phyloP scores from a whole-genome alignment of 2,329 filamentous ascomycete genomes.

The Fusarium avenaceum region DNA sequence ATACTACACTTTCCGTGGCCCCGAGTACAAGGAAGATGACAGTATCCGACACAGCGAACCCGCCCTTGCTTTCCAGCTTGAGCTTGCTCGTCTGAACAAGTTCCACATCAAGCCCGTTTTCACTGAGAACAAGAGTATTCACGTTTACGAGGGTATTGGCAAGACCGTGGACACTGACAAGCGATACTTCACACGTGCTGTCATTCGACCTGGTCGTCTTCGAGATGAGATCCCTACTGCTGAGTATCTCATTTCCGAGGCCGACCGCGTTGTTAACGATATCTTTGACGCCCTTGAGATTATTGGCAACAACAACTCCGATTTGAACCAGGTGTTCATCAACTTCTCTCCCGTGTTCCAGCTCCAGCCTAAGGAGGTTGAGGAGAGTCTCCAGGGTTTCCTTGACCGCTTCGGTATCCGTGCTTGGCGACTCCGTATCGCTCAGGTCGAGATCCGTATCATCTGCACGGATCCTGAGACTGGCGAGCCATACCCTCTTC shows the following conservation, averaged over 20 bases:
- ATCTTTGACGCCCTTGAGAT: slow-evolving; percentile 98
- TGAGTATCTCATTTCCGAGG: slow-evolving; percentile 97
- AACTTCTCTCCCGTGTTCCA: slow-evolving; percentile 99
- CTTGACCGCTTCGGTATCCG: slow-evolving; percentile 95
- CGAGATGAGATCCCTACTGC: slow-evolving; percentile 98
- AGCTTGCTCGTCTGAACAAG: slow-evolving; percentile 92
- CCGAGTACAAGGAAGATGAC: slow-evolving; percentile 88
- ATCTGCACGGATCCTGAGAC: slow-evolving; percentile 93
- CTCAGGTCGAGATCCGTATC: slow-evolving; percentile 97
- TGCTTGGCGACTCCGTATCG: slow-evolving; percentile 95
- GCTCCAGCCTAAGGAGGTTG: slow-evolving; percentile 88
- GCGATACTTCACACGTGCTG: slow-evolving; percentile 97
- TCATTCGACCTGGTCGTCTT: slow-evolving; percentile 92
- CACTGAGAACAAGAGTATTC: slow-evolving; percentile 98
- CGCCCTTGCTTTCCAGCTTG: slow-evolving; percentile 97
- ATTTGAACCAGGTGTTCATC: slow-evolving; percentile 99
- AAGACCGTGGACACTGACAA: slow-evolving; percentile 97
- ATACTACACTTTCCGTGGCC: slow-evolving; percentile 98
- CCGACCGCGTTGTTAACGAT: slow-evolving; percentile 95
- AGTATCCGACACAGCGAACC: slow-evolving; percentile 98
- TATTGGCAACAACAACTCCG: slow-evolving; percentile 98
- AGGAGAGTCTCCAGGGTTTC: slow-evolving; percentile 94
- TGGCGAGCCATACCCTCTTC: slow-evolving; percentile 88
- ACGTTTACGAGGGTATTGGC: slow-evolving; percentile 96
- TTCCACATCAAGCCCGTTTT: slow-evolving; percentile 99